Base-by-base conservation (phyloP, 352 stramenopile species). In the Thraustotheca clavata region DNA sequence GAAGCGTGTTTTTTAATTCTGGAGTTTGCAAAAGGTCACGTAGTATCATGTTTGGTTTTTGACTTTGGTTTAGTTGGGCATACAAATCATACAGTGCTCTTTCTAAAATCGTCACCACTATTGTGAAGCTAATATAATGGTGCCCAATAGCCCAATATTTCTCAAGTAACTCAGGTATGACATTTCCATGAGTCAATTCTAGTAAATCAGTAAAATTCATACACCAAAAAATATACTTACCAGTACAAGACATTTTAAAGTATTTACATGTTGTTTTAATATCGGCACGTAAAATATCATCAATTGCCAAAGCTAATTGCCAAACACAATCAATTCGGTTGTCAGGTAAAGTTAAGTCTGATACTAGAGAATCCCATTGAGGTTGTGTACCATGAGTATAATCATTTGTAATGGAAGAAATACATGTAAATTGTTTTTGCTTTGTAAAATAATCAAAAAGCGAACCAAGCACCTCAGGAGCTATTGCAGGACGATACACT, bases 1-100 rank as follows among this genome's bases (percentile, higher is more conserved):
- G 55, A 22, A 62, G 20, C 20, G 5, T 11, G 11, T 7, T 1
- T 8, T n/a, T 14, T 5, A 62, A 31, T 41, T 62, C 55, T 7
- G 55, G 55, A 14, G 55, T 54, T 18, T 62, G 55, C 7, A 62
- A 27, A 26, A 62, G 29, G 35, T 62, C 55, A 16, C 55, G 55
- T 35, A 62, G 20, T 29, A 62, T 62, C 55, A 62, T 62, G 38
- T 62, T 62, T 24, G 6, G 27, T 12, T 22, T 41, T 5, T 20
- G 16, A 12, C 50, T 38, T 12, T 18, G 29, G 34, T 62, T 46
- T 4, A 16, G 26, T 14, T 16, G 26, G 27, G 55, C 55, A 16
- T 62, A 62, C 27, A 20, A 11, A 41, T 62, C 34, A 27, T 62
- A 62, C 5, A 62, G 26, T 4, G 55, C 55, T 50, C 55, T 12